These are phyloP conservation scores for Rutstroemia sp. DNA, from an alignment of 2,329 filamentous ascomycete species.

Conservation along the genomic window DNA sequence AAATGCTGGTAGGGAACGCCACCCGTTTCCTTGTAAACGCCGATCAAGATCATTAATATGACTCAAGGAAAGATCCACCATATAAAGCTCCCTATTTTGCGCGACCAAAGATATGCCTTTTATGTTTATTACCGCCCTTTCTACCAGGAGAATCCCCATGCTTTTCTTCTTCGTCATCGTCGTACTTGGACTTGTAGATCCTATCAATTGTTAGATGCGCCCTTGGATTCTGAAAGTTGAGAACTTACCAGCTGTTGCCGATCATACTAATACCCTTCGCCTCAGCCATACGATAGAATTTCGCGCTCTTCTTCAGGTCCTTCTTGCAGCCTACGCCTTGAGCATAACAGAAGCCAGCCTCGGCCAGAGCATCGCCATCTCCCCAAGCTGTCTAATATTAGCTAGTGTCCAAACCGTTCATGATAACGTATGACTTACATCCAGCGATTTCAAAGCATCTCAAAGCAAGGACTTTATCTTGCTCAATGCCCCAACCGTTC, in stretches of 20 bases:
- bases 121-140: conserved; percentile 56
- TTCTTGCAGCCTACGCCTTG: conserved; percentile 93
- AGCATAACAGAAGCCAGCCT: conserved; percentile 94
- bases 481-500: conserved; percentile 96
- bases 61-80: neutral
- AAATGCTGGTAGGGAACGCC: neutral
- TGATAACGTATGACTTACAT: conserved; percentile 43
- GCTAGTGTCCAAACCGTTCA: neutral
- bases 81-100: neutral
- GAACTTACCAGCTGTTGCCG: conserved; percentile 88
- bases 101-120: conserved; percentile 61
- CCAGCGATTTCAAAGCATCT: conserved; percentile 96
- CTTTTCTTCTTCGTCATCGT: conserved; percentile 46
- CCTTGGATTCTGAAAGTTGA: neutral
- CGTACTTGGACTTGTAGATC: conserved; percentile 96
- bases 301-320: conserved; percentile 87
- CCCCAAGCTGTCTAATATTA: conserved; percentile 60
- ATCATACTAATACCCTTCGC: conserved; percentile 95
- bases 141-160: conserved; percentile 20
- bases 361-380: conserved; percentile 85
- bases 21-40: neutral
- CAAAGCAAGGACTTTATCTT: conserved; percentile 80
- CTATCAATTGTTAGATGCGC: conserved; percentile 36
- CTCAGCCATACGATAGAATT: conserved; percentile 84
- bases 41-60: neutral